Evolutionary conservation across 202 grass and related monocot genomes (phyloP), one percentile per base, ranked within the genome.

Genomic region (Cymbopogon flexuosus): DNA sequence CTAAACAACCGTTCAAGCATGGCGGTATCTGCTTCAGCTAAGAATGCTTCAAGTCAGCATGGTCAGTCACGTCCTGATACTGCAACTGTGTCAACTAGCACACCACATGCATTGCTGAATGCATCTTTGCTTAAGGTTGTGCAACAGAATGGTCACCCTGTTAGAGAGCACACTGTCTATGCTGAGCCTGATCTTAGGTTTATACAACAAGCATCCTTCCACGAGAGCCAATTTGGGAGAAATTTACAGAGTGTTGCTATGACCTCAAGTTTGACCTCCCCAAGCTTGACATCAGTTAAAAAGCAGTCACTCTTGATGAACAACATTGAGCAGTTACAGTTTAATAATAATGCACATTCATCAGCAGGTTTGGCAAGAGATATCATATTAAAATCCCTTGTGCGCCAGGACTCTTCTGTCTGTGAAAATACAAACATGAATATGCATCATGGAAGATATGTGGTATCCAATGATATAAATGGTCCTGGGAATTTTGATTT

Each of bases 1-100:
- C 81, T 94, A 77, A 81, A 86, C 61, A 88, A 77, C 39, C 81
- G 66, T 68, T 87, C 86, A 67, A 57, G 79, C 67, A 49, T 68
- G 65, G 68, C 88, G 82, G 40, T 58, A 56, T 86, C 91, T 83
- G 65, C 82, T 90, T 85, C 84, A 31, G 73, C 33, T 70, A 77
- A 81, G 68, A 88, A 77, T 64, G 19, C 22, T 87, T 76, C 41
- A n/a, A 82, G 39, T 56, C 74, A 33, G 16, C 79, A 73, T 61
- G 54, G 63, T 72, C 83, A 88, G 21, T 74, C 41, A 13, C 73
- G 59, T 47, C 27, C 70, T 76, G 79, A 79, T 66, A 80, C 14
- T 13, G 40, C 30, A 75, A 40, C 69, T 5, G 46, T 85, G 31
- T 85, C 79, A 79, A 75, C 29, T 79, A 86, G 74, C 35, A 62